Conservation (phyloP, 345 rosid species). For the Moricandia arvensis region DNA sequence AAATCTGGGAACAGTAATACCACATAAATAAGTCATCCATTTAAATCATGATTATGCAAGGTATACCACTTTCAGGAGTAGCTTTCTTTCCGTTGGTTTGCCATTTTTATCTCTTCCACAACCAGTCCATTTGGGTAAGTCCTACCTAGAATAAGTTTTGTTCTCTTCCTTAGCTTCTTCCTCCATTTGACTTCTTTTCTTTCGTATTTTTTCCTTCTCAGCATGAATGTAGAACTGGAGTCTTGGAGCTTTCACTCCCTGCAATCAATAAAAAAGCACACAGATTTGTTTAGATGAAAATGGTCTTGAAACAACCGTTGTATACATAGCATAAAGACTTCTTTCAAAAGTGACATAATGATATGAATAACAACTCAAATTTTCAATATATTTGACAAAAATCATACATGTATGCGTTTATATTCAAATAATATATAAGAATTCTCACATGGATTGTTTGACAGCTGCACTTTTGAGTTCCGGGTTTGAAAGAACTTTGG, state of each 20-base stretch:
- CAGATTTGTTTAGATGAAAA: neutral
- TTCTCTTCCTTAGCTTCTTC: conserved; percentile 44
- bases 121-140: conserved; percentile 81
- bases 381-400: neutral
- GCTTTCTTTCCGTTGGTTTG: conserved; percentile 91
- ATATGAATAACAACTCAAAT: neutral
- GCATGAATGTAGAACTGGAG: conserved; percentile 40
- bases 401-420: neutral
- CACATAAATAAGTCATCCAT: neutral
- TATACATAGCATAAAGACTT: neutral
- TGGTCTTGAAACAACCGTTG: neutral
- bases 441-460: conserved; percentile 45
- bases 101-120: conserved; percentile 80
- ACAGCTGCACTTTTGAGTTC: conserved; percentile 26
- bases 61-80: conserved; percentile 67
- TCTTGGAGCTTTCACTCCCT: conserved; percentile 33
- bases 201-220: conserved; percentile 69
- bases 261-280: conserved; percentile 17
- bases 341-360: neutral
- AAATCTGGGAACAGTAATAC: neutral
- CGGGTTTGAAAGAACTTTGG: conserved; percentile 32
- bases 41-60: neutral
- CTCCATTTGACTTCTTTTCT: conserved; percentile 55
- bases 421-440: neutral
- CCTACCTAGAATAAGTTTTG: conserved; percentile 42